A percentile compares a stretch with the other conserved stretches of the same genome.
Conservation (phyloP, 2,329 filamentous ascomycete genomes). For the Karstenula rhodostoma region DNA sequence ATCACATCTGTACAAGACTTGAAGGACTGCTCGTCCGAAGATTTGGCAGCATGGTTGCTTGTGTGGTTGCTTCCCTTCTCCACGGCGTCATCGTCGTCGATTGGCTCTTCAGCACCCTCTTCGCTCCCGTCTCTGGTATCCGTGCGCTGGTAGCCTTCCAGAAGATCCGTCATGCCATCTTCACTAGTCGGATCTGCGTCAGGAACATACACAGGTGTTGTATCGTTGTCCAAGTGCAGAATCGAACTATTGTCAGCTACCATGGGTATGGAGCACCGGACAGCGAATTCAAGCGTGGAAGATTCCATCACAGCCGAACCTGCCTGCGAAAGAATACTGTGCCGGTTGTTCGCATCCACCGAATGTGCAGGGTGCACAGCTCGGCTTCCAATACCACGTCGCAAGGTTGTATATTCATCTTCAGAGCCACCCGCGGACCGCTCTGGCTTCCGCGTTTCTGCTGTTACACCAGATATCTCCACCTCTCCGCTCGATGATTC, state of each 20-base stretch:
- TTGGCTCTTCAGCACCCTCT: neutral
- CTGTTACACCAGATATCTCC: conserved; percentile 20
- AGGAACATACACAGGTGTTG: conserved; percentile 7
- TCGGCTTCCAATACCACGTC: conserved; percentile 4
- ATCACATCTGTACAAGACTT: conserved; percentile 39
- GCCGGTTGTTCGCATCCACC: conserved; percentile 20
- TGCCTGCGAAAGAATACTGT: conserved; percentile 37
- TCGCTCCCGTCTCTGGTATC: conserved; percentile 31
- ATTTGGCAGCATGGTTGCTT: conserved; percentile 37
- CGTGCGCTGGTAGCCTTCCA: conserved; percentile 42
- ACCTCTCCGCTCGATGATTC: conserved; percentile 36
- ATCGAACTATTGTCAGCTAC: conserved; percentile 26
- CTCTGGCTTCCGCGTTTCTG: conserved; percentile 14
- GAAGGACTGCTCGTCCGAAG: conserved; percentile 45
- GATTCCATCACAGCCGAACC: conserved; percentile 39
- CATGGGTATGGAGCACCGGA: conserved; percentile 41
- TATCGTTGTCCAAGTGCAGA: conserved; percentile 16
- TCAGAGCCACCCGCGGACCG: neutral
- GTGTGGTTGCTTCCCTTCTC: conserved; percentile 32
- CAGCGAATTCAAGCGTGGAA: conserved; percentile 42
- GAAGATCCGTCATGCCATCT: conserved; percentile 43
- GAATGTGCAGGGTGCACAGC: neutral
- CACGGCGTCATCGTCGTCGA: conserved; percentile 10
- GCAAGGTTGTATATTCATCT: neutral
- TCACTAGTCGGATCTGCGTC: conserved; percentile 33